Conservation (phyloP, 164 flowering plant species). For the Macadamia integrifolia region DNA sequence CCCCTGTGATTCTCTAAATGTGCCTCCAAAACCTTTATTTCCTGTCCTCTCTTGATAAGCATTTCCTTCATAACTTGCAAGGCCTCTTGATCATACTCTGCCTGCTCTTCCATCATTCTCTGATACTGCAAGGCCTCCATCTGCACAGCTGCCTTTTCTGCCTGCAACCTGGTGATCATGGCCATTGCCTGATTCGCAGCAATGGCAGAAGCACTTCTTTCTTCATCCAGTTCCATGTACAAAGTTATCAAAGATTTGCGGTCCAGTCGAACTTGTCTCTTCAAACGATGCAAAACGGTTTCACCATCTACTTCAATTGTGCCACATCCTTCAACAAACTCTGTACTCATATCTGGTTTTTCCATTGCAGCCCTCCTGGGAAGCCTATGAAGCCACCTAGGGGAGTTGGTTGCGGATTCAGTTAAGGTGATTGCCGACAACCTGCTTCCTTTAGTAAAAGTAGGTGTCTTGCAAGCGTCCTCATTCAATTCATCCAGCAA, state of each 20-base stretch:
- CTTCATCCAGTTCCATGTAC: conserved; percentile 76
- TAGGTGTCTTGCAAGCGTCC: conserved; percentile 41
- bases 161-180: conserved; percentile 82
- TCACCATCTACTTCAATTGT: conserved; percentile 43
- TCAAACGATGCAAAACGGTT: conserved; percentile 32
- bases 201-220: conserved; percentile 73
- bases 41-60: conserved; percentile 52
- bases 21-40: conserved; percentile 46
- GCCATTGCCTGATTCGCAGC: conserved; percentile 93
- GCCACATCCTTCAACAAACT: conserved; percentile 22
- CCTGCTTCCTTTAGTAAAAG: conserved; percentile 31
- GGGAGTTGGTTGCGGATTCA: conserved; percentile 50
- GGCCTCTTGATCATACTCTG: conserved; percentile 77
- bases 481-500: conserved; percentile 39
- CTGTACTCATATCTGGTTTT: conserved; percentile 29
- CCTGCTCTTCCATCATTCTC: conserved; percentile 96
- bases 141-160: conserved; percentile 78
- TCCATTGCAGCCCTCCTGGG: conserved; percentile 36
- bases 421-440: conserved; percentile 52
- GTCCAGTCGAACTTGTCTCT: conserved; percentile 52
- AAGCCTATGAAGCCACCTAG: conserved; percentile 34
- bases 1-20: conserved; percentile 43
- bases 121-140: conserved; percentile 92
- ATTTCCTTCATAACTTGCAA: conserved; percentile 49
- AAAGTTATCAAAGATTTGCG: conserved; percentile 47